Conservation (phyloP, 495 filamentous ascomycete genomes). For the Apiosordaria backusii region DNA sequence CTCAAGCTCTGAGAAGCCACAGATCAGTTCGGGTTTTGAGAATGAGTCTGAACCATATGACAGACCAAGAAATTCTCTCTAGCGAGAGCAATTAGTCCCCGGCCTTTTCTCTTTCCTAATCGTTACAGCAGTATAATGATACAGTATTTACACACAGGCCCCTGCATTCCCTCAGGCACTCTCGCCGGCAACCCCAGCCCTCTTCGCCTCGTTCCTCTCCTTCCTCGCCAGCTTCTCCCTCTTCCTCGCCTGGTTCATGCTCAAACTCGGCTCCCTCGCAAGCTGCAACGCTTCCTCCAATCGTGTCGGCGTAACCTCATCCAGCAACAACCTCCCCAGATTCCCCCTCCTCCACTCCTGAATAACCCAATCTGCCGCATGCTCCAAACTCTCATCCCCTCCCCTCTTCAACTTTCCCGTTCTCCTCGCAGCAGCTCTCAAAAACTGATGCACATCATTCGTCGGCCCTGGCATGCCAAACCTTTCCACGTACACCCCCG, state of each 20-base stretch:
- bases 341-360: conserved; percentile 77
- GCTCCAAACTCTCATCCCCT: conserved; percentile 66
- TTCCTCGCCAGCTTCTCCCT: conserved; percentile 41
- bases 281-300: conserved; percentile 40
- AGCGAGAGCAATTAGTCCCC: too few relatives aligned
- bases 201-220: conserved; percentile 33
- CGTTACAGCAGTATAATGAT: too few relatives aligned
- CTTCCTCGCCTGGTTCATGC: conserved; percentile 46
- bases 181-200: conserved; percentile 11
- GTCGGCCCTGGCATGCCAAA: conserved; percentile 62
- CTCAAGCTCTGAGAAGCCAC: too few relatives aligned
- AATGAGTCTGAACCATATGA: too few relatives aligned
- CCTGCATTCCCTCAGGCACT: neutral
- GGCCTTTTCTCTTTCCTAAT: too few relatives aligned
- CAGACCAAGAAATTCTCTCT: too few relatives aligned
- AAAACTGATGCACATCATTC: conserved; percentile 70
- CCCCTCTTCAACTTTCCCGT: conserved; percentile 76
- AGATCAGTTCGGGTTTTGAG: too few relatives aligned
- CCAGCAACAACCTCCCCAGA: conserved; percentile 74
- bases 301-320: conserved; percentile 64
- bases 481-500: conserved; percentile 51
- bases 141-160: neutral
- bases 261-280: conserved; percentile 35
- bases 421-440: conserved; percentile 63
- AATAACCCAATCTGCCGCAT: conserved; percentile 76